Percentiles rank a stretch among this genome's conserved stretches.
These are phyloP conservation scores for Plasmodium cynomolgi DNA, from an alignment of 169 alveolate genomes.

Conservation along the genomic window DNA sequence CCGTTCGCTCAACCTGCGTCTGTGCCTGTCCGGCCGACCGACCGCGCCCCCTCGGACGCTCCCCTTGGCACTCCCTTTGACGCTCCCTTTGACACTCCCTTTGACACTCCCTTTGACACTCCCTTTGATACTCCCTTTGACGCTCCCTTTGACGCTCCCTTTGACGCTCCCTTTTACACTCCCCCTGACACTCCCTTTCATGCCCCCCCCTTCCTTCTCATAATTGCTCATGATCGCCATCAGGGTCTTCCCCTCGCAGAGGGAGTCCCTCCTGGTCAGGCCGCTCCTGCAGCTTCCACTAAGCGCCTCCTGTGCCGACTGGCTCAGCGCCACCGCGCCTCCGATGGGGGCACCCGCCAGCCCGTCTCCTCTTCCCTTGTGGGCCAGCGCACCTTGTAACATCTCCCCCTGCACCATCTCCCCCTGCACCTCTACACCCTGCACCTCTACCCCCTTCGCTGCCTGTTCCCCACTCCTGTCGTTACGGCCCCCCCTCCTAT, in stretches of 20 bases:
- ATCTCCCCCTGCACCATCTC: background rate
- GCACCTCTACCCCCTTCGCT: background rate
- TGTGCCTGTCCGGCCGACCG: background rate
- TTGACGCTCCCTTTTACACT: background rate
- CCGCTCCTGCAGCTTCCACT: background rate
- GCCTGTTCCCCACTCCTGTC: background rate
- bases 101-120: background rate
- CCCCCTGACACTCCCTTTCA: background rate
- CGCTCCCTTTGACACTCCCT: background rate
- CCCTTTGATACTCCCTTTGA: background rate
- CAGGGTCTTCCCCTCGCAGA: background rate
- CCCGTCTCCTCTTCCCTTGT: background rate
- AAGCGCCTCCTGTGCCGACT: background rate
- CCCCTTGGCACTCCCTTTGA: background rate
- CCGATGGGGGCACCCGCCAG: background rate
- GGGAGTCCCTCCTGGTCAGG: background rate
- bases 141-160: background rate
- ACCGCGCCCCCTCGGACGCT: background rate
- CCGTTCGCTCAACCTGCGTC: background rate
- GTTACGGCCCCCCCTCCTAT: background rate
- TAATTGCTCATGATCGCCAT: background rate
- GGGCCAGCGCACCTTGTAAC: background rate
- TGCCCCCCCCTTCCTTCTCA: background rate
- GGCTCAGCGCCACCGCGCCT: background rate
- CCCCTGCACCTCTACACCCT: background rate